Evolutionary conservation across 257 asterid species (phyloP).

Genomic region (Solanum dulcamara): DNA sequence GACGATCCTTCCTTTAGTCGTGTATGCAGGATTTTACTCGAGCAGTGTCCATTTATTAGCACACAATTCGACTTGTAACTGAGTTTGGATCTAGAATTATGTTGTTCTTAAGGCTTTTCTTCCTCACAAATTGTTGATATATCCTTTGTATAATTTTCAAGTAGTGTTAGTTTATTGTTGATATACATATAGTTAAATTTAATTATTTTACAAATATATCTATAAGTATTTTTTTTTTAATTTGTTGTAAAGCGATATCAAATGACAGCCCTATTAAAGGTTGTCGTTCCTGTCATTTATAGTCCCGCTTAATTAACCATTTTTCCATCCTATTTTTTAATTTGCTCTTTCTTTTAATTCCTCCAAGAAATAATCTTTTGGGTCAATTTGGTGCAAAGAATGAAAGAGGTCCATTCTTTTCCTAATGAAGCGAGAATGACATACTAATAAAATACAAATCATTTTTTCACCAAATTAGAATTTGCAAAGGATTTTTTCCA

Average conservation of each 20-base stretch:
- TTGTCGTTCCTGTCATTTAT: background rate
- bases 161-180: background rate
- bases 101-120: background rate
- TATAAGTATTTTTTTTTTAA: no score
- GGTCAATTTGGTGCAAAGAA: background rate
- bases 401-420: background rate
- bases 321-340: background rate
- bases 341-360: background rate
- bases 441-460: background rate
- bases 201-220: background rate
- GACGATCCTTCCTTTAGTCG: background rate
- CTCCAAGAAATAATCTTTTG: background rate
- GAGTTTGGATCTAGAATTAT: background rate
- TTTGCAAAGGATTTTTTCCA: background rate
- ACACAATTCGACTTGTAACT: background rate
- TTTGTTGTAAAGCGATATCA: background rate
- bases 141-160: background rate
- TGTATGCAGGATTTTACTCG: background rate
- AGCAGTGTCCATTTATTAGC: background rate
- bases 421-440: background rate
- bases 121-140: background rate
- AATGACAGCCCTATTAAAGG: background rate
- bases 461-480: background rate
- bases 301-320: background rate
- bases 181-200: background rate